Evolutionary conservation across 2,329 filamentous ascomycete genomes (phyloP), one percentile per base, ranked within the genome.

Genomic region (Sporothrix phasma): DNA sequence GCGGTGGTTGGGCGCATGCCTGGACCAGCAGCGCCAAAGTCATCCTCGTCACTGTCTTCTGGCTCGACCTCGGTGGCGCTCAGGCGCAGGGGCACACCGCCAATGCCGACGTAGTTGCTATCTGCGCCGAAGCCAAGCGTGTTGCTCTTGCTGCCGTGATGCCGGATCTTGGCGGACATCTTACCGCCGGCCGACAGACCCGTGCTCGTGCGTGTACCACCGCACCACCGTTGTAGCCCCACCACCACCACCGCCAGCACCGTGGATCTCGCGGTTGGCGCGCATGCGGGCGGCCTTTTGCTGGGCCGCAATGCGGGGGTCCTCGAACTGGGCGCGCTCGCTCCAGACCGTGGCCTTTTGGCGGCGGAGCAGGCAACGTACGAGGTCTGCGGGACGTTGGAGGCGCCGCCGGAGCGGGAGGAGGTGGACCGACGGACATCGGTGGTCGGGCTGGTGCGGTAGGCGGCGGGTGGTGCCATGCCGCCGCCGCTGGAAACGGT

Each of bases 261-360:
- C 89, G 58, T 88, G 85, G 7, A 97, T 87, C 76, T 97, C 92
- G 70, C 89, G 85, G 64, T 88, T 87, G 13, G 94, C 94, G 58
- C 92, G 83, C 78, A 90, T 86, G 79, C 94, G 96, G 65, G 92
- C 94, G 43, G 89, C 88, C 65, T 89, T 85, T 74, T 96, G 92
- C 71, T 92, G 88, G 31, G 91, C 92, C 3, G 88, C 78, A 64
- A 94, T 78, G 60, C 91, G 84, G 0, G 93, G 90, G 73, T 99
- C 94, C 75, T 97, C 92, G 67, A 90, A 87, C 74, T 99, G 94
- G 10, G 93, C 84, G 62, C 92, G 88, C 73, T 97, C 94, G 78
- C 92, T 97, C 94, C 94, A 99, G 4, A 99, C 94, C 0, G 94
- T 99, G 37, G 92, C 94, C 75, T 97, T 97, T 76, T 99, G 94